Evolutionary conservation across 208 protist genomes (phyloP), one percentile per base, ranked within the genome.

Genomic region (Phytomonas sp.): DNA sequence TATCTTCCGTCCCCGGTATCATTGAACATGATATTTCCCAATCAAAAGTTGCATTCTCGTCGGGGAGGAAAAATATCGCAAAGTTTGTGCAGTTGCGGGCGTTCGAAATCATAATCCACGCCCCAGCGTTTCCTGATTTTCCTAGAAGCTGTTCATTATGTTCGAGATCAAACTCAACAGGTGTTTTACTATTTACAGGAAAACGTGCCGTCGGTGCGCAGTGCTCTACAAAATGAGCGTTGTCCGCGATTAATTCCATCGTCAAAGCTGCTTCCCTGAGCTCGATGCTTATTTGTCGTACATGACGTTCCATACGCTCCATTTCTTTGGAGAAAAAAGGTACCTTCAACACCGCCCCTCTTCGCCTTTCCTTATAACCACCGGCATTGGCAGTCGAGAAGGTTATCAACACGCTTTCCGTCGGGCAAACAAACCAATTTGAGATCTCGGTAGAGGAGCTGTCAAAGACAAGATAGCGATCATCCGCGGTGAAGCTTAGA

Each of bases 141-240:
- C 74, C 73, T 29, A 93, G 79, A 4, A 93, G 66, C 14, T 69
- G 62, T 0, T 49, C 26, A 75, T 93, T 84, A 63, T 93, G 87
- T 49, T 89, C 84, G 19, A 93, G 63, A 59, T 87, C 80, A 60
- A 86, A 87, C 60, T 93, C 84, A 56, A 69, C n/a, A 0, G 65
- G 65, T 7, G 11, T 4, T 49, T 45, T 26, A 19, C 37, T 23
- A 65, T 45, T 6, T 6, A 19, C 61, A 23, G 61, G 61, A n/a
- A 52, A 37, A 4, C 11, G 6, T 7, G 60, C 60, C 11, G 60
- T 64, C 29, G 31, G 65, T 37, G 65, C 32, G 37, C 26, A 69
- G 16, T 29, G 29, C 16, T 60, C 40, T 23, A 5, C n/a, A 32
- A 69, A 30, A 23, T 65, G 26, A 34, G n/a, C 65, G 26, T 68